Conservation (phyloP, 176 grass and related monocot genomes). For the Ensete ventricosum region DNA sequence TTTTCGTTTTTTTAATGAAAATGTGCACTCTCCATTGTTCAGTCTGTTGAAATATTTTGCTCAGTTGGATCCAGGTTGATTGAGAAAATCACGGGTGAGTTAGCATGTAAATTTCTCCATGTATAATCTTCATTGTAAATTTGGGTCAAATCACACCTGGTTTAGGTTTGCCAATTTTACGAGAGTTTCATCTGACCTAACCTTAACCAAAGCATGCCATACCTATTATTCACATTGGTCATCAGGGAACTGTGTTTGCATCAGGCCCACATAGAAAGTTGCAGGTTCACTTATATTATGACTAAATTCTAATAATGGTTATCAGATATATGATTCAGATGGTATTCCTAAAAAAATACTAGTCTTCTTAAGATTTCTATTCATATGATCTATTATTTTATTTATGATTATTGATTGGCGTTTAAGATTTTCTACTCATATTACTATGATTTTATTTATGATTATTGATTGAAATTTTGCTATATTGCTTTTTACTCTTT, state of each 20-base stretch:
- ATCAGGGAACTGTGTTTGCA: neutral
- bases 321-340: too few species aligned
- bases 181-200: neutral
- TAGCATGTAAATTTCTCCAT: neutral
- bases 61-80: too few species aligned
- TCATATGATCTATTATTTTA: too few species aligned
- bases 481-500: slow-evolving; percentile 29
- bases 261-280: neutral
- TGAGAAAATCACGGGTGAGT: neutral
- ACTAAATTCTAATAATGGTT: neutral
- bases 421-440: neutral
- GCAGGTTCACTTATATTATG: neutral
- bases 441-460: neutral
- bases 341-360: too few species aligned
- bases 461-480: neutral
- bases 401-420: too few species aligned
- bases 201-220: neutral
- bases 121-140: too few species aligned
- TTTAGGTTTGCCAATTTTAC: neutral
- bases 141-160: neutral
- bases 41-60: too few species aligned
- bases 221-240: neutral
- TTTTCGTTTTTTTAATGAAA: too few species aligned
- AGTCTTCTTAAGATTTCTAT: too few species aligned
- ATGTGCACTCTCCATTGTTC: too few species aligned